Evolutionary conservation across 2,329 filamentous ascomycete species (phyloP).

Genomic region (Beauveria sp.): DNA sequence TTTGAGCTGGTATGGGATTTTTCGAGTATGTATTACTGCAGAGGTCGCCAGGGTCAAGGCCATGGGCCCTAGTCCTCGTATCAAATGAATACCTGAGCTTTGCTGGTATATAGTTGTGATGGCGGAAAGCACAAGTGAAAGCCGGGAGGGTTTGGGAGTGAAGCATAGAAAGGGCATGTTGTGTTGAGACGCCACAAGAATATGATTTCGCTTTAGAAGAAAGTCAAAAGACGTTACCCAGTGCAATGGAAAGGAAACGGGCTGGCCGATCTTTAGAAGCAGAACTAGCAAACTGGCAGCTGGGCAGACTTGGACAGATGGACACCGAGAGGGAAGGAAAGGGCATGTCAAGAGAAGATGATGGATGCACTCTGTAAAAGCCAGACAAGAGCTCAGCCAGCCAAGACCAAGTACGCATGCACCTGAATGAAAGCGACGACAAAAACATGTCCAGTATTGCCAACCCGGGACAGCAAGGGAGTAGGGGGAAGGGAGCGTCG

Average conservation of each 20-base stretch:
- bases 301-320: background rate
- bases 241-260: background rate
- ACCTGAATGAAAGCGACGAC: background rate
- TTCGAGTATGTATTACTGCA: background rate
- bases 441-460: background rate
- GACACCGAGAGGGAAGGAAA: background rate
- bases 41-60: background rate
- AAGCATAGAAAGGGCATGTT: background rate
- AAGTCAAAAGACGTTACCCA: background rate
- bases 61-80: background rate
- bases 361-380: background rate
- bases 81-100: background rate
- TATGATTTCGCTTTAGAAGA: too few relatives aligned
- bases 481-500: background rate
- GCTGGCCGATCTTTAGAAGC: background rate
- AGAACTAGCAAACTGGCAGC: background rate
- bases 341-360: background rate
- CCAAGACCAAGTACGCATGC: background rate
- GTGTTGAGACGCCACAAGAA: background rate
- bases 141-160: background rate
- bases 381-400: background rate
- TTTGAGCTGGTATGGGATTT: background rate
- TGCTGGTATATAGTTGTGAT: background rate
- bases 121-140: background rate
- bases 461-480: background rate